Percentiles rank a stretch among this genome's conserved stretches.
Evolutionary conservation across 352 stramenopile species (phyloP).

Genomic region (Phytophthora pinifolia): DNA sequence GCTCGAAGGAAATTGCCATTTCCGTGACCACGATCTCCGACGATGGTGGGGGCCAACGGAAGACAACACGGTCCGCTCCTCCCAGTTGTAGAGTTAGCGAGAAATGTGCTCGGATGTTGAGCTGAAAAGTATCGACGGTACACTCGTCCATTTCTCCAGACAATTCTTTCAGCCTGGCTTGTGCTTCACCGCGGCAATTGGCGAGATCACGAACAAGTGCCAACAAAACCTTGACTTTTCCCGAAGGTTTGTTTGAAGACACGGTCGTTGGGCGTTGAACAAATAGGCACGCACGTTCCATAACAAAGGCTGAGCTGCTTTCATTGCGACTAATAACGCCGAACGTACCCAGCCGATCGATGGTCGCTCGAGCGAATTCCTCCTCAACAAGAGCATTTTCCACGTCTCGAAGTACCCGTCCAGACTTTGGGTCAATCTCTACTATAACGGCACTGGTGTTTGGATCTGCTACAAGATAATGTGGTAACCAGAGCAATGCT

Average conservation of each 20-base stretch:
- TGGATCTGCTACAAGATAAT: constrained; percentile 13
- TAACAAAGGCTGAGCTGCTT: not conserved
- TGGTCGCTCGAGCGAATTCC: constrained; percentile 11
- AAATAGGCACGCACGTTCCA: constrained; percentile 16
- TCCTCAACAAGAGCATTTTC: constrained; percentile 8
- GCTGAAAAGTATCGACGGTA: constrained; percentile 16
- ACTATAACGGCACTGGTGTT: constrained; percentile 25
- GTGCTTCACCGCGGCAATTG: constrained; percentile 12
- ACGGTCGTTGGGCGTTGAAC: constrained; percentile 12
- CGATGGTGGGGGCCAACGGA: constrained; percentile 18
- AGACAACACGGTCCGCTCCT: constrained; percentile 10
- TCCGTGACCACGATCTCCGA: constrained; percentile 4
- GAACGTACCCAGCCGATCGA: constrained; percentile 23
- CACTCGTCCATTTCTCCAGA: not conserved
- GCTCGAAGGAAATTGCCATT: constrained; percentile 7
- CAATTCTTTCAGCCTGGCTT: not conserved
- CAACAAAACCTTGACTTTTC: constrained; percentile 8
- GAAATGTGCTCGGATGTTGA: constrained; percentile 19
- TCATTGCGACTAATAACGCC: constrained; percentile 21
- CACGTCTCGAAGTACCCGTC: constrained; percentile 24
- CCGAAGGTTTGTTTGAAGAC: not conserved
- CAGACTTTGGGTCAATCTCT: constrained; percentile 26
- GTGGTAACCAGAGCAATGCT: constrained; percentile 32
- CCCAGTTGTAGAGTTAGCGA: constrained; percentile 18
- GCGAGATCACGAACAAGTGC: constrained; percentile 15